Conservation (phyloP, 345 rosid genomes). For the Rubroshorea leprosula region DNA sequence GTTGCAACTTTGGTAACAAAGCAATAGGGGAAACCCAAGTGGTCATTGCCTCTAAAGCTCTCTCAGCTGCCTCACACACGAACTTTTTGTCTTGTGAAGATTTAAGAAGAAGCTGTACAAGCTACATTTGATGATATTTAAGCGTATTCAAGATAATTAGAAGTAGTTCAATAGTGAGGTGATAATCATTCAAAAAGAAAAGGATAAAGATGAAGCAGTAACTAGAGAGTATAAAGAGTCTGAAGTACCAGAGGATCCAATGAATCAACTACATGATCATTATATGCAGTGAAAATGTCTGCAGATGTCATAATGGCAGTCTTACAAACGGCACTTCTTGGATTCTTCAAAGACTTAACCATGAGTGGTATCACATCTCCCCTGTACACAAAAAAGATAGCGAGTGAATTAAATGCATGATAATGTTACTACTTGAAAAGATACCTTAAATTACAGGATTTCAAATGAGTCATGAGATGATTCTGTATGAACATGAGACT, state of each 20-base stretch:
- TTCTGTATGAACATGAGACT: constrained; percentile 26
- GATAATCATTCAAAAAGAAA: constrained; percentile 1
- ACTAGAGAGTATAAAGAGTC: background rate
- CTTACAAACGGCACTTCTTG: constrained; percentile 95
- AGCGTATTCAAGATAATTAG: constrained; percentile 7
- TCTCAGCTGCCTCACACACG: constrained; percentile 96
- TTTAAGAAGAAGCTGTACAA: constrained; percentile 87
- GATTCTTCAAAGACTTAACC: constrained; percentile 91
- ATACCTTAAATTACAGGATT: background rate
- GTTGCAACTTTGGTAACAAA: constrained; percentile 72
- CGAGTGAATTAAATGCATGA: constrained; percentile 6
- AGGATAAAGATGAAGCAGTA: constrained; percentile 5
- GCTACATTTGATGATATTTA: constrained; percentile 41
- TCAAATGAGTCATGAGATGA: constrained; percentile 11
- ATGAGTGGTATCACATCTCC: constrained; percentile 60
- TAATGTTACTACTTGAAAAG: constrained; percentile 1
- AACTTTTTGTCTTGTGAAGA: constrained; percentile 93
- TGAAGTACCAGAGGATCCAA: constrained; percentile 70
- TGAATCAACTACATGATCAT: constrained; percentile 56
- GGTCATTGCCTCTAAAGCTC: constrained; percentile 74
- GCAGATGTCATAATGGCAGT: constrained; percentile 90
- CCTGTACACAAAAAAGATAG: constrained; percentile 33
- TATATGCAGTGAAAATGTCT: constrained; percentile 72
- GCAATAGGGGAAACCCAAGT: constrained; percentile 54
- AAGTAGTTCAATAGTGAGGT: background rate